phyloP scores from a whole-genome alignment of 371 early-diverging fungal genomes.

The Blyttiomyces sp. region DNA sequence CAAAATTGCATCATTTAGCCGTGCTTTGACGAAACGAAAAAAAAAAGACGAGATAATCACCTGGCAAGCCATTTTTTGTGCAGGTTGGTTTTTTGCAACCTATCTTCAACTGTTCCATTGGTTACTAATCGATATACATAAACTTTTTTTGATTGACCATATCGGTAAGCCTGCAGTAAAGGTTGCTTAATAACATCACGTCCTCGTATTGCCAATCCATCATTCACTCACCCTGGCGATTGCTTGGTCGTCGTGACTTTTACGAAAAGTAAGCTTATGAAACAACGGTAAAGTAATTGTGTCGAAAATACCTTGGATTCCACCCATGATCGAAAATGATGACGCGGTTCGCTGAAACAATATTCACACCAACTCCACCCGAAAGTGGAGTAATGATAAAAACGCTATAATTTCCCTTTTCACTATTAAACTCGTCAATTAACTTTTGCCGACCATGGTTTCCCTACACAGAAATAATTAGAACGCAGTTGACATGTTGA shows the following conservation, averaged over 20 bases:
- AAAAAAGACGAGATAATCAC: constrained; percentile 31
- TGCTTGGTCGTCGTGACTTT: constrained; percentile 69
- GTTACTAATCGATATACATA: constrained; percentile 74
- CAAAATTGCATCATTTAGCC: background rate
- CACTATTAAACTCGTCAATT: constrained; percentile 74
- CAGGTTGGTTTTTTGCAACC: constrained; percentile 47
- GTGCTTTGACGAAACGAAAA: no score
- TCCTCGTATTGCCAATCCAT: background rate
- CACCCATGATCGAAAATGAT: constrained; percentile 90
- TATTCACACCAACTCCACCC: constrained; percentile 87
- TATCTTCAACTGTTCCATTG: constrained; percentile 56
- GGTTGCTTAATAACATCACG: no score
- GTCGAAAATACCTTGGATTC: constrained; percentile 81
- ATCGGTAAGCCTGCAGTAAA: constrained; percentile 60
- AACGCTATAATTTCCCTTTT: constrained; percentile 39
- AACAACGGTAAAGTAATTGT: background rate
- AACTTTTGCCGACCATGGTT: constrained; percentile 58
- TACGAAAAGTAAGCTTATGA: background rate
- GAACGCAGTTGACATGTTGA: no score
- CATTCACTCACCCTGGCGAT: constrained; percentile 62
- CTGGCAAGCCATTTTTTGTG: constrained; percentile 54
- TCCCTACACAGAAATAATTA: background rate
- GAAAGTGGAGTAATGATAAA: constrained; percentile 72
- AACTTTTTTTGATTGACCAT: constrained; percentile 70
- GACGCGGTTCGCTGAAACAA: constrained; percentile 83